These are phyloP conservation scores for Fusarium falciforme DNA, from an alignment of 2,329 filamentous ascomycete genomes.

Conservation along the genomic window DNA sequence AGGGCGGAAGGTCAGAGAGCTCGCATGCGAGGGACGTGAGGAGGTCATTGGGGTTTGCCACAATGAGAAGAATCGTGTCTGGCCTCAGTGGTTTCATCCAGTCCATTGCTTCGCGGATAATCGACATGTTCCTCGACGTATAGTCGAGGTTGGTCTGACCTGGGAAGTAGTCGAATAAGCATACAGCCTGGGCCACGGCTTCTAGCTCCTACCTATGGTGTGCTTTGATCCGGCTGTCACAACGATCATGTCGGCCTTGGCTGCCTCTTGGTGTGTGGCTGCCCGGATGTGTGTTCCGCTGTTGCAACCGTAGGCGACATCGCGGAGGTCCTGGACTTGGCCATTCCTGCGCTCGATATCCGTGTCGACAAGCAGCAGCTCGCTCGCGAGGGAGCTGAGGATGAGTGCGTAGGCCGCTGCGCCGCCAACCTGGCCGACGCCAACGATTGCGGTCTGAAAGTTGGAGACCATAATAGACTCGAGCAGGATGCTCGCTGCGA, in stretches of 20 bases:
- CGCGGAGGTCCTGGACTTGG: constrained; percentile 63
- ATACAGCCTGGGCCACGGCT: too few species aligned
- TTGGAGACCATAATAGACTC: not conserved
- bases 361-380: constrained; percentile 65
- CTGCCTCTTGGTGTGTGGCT: constrained; percentile 59
- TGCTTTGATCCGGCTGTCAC: constrained; percentile 66
- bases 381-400: constrained; percentile 59
- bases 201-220: constrained; percentile 39
- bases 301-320: constrained; percentile 59
- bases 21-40: constrained; percentile 62
- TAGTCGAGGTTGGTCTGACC: constrained; percentile 32
- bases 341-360: constrained; percentile 58
- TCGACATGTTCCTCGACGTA: constrained; percentile 57
- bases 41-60: constrained; percentile 67
- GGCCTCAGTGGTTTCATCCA: constrained; percentile 60
- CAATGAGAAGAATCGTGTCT: constrained; percentile 61
- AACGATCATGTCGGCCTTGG: constrained; percentile 65
- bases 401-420: constrained; percentile 64
- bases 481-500: not conserved
- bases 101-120: constrained; percentile 59
- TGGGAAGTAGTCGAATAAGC: not conserved
- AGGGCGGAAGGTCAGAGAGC: constrained; percentile 58
- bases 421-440: constrained; percentile 62
- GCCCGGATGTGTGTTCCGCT: constrained; percentile 56
- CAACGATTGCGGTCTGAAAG: constrained; percentile 57